These are phyloP conservation scores for Cymbopogon citratus DNA, from an alignment of 176 grass and related monocot species.

Conservation along the genomic window DNA sequence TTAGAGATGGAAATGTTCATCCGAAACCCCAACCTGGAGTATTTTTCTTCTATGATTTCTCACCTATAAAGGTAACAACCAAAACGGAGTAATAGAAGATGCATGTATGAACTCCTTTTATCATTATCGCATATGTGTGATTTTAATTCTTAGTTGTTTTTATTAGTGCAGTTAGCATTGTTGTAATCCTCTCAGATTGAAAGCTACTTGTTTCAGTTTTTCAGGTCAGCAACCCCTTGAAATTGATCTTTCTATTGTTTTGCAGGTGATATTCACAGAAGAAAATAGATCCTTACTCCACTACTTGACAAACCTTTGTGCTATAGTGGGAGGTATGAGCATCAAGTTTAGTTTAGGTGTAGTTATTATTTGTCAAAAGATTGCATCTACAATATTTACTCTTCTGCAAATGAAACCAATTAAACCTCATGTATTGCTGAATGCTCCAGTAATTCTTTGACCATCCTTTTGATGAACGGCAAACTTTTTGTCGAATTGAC, in stretches of 20 bases:
- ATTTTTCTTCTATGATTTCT: conserved; percentile 97
- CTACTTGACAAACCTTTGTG: conserved; percentile 86
- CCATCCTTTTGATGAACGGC: background rate
- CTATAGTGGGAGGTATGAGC: conserved; percentile 83
- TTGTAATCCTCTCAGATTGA: background rate
- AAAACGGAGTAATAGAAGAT: background rate
- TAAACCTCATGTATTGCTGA: background rate
- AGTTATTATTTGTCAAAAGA: background rate
- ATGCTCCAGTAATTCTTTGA: background rate
- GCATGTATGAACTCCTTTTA: background rate
- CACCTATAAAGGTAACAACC: conserved; percentile 90
- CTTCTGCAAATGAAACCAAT: background rate
- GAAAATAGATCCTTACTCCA: conserved; percentile 75
- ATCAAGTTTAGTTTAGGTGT: conserved; percentile 6
- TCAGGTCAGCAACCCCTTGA: background rate
- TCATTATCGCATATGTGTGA: background rate
- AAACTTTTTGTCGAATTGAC: background rate
- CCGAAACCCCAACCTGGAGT: conserved; percentile 63
- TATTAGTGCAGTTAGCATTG: background rate
- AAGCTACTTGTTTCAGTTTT: conserved; percentile 13
- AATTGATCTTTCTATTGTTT: conserved; percentile 17
- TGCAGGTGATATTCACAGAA: conserved; percentile 90
- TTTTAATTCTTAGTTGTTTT: background rate
- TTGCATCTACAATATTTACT: background rate
- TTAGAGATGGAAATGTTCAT: conserved; percentile 65